Percentiles rank a stretch among this genome's conserved stretches.
Evolutionary conservation across 345 rosid genomes (phyloP).

Genomic region (Jatropha curcas): DNA sequence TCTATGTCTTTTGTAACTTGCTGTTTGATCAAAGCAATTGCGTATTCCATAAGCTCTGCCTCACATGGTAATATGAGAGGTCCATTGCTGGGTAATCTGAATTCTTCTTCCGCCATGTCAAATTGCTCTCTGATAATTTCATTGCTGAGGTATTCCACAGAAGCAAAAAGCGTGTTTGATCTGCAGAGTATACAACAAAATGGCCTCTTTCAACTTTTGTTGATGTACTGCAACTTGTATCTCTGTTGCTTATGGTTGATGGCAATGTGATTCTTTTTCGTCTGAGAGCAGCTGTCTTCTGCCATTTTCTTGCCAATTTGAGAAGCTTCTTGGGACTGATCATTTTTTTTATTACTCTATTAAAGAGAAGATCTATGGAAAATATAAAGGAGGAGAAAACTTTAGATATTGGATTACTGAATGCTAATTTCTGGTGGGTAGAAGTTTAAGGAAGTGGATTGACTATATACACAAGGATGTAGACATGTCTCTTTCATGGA

Average conservation of each 20-base stretch:
- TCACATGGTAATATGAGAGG: background rate
- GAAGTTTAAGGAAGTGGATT: background rate
- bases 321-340: constrained; percentile 15
- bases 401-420: background rate
- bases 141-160: background rate
- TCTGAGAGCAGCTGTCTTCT: background rate
- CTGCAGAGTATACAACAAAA: constrained; percentile 5
- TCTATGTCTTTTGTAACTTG: background rate
- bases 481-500: background rate
- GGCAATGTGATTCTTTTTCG: constrained; percentile 2
- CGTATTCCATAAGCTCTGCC: constrained; percentile 1
- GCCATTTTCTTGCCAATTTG: constrained; percentile 19
- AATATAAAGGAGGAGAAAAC: background rate
- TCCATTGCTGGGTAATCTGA: background rate
- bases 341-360: background rate
- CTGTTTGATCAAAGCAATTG: constrained; percentile 1
- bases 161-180: constrained; percentile 5
- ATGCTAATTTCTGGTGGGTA: background rate
- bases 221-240: background rate
- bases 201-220: constrained; percentile 3
- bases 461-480: background rate
- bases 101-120: constrained; percentile 8
- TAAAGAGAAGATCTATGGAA: background rate
- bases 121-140: background rate
- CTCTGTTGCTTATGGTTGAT: background rate